A percentile compares a stretch with the other conserved stretches of the same genome.
Conservation (phyloP, 208 protist species). For the Naegleria fowleri region DNA sequence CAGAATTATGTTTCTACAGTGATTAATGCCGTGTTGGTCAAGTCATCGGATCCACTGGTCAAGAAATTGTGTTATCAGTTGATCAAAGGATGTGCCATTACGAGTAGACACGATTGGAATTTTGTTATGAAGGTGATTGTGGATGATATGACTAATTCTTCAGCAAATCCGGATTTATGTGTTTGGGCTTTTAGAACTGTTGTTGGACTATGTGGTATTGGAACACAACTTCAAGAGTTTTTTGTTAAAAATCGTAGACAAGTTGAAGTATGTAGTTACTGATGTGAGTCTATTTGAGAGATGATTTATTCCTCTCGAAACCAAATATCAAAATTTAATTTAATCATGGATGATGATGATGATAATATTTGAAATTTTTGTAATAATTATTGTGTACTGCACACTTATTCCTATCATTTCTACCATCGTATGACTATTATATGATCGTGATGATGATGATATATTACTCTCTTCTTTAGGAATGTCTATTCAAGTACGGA, state of each 20-base stretch:
- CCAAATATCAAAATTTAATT: neutral
- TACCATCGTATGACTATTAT: neutral
- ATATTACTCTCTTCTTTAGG: neutral
- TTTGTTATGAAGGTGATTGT: constrained; percentile 19
- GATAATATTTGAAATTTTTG: neutral
- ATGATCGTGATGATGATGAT: neutral
- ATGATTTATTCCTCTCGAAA: neutral
- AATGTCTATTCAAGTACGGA: neutral
- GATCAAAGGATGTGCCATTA: neutral
- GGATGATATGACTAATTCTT: neutral
- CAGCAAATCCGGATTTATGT: neutral
- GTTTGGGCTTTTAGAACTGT: constrained; percentile 5
- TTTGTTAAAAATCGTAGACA: constrained; percentile 8
- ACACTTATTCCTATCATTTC: neutral
- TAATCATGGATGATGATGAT: neutral
- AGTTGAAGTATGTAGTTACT: neutral
- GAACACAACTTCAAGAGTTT: neutral
- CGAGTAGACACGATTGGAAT: constrained; percentile 18
- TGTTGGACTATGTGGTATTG: neutral
- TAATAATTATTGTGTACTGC: too few species aligned
- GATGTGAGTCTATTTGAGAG: neutral
- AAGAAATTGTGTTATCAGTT: constrained; percentile 27
- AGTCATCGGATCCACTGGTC: neutral
- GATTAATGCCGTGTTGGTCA: constrained; percentile 18
- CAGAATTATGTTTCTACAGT: constrained; percentile 16